Evolutionary conservation across 2,329 filamentous ascomycete genomes (phyloP).

Genomic region (Hypoxylon sp.): DNA sequence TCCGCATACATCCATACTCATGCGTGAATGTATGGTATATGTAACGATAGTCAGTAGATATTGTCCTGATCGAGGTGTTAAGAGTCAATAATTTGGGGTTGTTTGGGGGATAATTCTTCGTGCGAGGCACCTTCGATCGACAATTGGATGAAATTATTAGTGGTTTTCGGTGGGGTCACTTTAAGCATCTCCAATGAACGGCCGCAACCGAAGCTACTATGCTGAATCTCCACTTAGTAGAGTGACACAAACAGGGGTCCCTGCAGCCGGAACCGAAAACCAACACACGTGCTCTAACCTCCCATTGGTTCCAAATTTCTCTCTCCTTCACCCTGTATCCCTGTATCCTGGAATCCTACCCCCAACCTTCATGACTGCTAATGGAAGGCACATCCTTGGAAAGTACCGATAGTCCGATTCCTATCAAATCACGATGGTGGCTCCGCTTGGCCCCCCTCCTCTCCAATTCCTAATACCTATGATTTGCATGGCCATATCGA

Average conservation of each 20-base stretch:
- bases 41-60: slow-evolving; percentile 1
- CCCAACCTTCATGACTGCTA: slow-evolving; percentile 10
- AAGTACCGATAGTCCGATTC: slow-evolving; percentile 39
- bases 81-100: slow-evolving; percentile 15
- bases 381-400: slow-evolving; percentile 21
- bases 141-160: slow-evolving; percentile 31
- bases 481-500: slow-evolving; percentile 37
- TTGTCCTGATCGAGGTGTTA: slow-evolving; percentile 3
- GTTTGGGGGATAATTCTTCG: slow-evolving; percentile 23
- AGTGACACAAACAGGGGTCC: slow-evolving; percentile 39
- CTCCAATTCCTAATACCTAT: slow-evolving; percentile 10
- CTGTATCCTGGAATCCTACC: slow-evolving; percentile 35
- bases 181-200: slow-evolving; percentile 46
- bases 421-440: slow-evolving; percentile 39
- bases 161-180: slow-evolving; percentile 8
- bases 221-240: slow-evolving; percentile 17
- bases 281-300: slow-evolving; percentile 40
- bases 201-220: slow-evolving; percentile 39
- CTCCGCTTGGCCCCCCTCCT: slow-evolving; percentile 25
- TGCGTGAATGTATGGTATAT: too few species aligned
- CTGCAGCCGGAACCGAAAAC: slow-evolving; percentile 41
- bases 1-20: slow-evolving; percentile 7
- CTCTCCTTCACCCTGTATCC: slow-evolving; percentile 41
- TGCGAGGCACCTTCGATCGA: slow-evolving; percentile 19
- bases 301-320: slow-evolving; percentile 41